phyloP scores from a whole-genome alignment of 306 rosid genomes.

The Coriaria nepalensis region DNA sequence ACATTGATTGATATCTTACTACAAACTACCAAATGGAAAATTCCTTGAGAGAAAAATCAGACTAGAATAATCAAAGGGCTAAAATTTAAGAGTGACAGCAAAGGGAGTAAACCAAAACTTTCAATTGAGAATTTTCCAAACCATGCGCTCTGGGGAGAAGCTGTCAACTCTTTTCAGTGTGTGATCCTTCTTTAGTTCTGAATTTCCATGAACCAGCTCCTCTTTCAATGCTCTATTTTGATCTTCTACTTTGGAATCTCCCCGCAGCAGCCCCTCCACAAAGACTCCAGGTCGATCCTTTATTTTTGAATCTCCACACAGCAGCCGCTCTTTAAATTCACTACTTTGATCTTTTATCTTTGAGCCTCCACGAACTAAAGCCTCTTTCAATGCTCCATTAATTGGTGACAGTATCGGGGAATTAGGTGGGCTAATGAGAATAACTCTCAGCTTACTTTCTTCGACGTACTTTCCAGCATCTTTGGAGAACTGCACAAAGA shows the following conservation, averaged over 20 bases:
- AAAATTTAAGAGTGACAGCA: background rate
- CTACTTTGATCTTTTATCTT: constrained; percentile 19
- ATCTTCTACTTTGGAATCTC: constrained; percentile 16
- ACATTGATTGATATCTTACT: no score
- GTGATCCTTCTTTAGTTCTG: background rate
- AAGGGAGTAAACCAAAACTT: constrained; percentile 1
- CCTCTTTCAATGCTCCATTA: constrained; percentile 38
- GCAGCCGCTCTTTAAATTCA: constrained; percentile 3
- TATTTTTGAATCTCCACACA: constrained; percentile 1
- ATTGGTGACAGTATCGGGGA: constrained; percentile 50
- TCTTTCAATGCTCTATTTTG: constrained; percentile 16
- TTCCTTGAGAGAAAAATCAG: no score
- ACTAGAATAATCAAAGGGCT: no score
- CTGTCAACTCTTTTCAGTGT: constrained; percentile 6
- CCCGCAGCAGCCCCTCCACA: constrained; percentile 32
- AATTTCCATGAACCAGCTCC: constrained; percentile 2
- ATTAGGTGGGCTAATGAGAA: constrained; percentile 37
- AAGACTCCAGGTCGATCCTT: constrained; percentile 19
- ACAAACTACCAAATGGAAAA: no score
- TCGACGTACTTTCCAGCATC: constrained; percentile 44
- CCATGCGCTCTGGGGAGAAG: constrained; percentile 26
- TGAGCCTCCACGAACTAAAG: constrained; percentile 22
- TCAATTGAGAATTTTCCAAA: constrained; percentile 25
- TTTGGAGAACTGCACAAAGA: constrained; percentile 50
- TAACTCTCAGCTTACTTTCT: constrained; percentile 74